Evolutionary conservation across 495 filamentous ascomycete genomes (phyloP).

Genomic region (Xylaria venustula): DNA sequence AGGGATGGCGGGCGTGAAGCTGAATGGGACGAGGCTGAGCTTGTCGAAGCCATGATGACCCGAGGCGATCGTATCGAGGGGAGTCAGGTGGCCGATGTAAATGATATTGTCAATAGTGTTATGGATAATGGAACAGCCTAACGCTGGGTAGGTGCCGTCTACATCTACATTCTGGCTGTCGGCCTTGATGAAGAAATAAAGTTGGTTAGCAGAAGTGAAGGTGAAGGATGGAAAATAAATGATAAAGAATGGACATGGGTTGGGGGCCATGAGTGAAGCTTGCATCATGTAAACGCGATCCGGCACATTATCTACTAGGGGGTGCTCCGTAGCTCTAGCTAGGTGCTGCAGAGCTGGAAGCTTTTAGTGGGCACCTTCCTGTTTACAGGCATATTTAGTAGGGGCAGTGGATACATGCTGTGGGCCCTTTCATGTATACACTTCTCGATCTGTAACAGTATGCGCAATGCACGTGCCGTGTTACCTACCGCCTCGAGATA

Average conservation of each 20-base stretch:
- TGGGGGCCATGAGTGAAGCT: not conserved
- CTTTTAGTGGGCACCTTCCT: slow-evolving; percentile 1
- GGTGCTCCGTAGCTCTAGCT: not conserved
- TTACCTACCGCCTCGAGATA: no score
- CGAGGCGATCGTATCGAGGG: not conserved
- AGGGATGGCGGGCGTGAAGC: slow-evolving; percentile 23
- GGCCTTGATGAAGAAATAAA: not conserved
- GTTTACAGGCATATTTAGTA: no score
- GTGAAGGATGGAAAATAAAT: not conserved
- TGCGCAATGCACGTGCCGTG: no score
- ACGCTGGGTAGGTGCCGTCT: slow-evolving; percentile 5
- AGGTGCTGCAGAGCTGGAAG: not conserved
- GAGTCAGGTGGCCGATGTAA: not conserved
- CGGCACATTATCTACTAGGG: no score
- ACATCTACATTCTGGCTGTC: slow-evolving; percentile 14
- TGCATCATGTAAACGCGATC: not conserved
- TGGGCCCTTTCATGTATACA: no score
- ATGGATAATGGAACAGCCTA: slow-evolving; percentile 3
- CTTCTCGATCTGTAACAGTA: no score
- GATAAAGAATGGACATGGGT: not conserved
- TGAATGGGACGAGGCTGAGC: slow-evolving; percentile 23
- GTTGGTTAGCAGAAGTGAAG: not conserved
- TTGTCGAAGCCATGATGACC: slow-evolving; percentile 25
- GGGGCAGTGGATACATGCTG: no score
- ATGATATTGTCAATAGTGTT: slow-evolving; percentile 4